phyloP scores from a whole-genome alignment of 1,284 basidiomycete genomes.

The Omphalotus olearius region DNA sequence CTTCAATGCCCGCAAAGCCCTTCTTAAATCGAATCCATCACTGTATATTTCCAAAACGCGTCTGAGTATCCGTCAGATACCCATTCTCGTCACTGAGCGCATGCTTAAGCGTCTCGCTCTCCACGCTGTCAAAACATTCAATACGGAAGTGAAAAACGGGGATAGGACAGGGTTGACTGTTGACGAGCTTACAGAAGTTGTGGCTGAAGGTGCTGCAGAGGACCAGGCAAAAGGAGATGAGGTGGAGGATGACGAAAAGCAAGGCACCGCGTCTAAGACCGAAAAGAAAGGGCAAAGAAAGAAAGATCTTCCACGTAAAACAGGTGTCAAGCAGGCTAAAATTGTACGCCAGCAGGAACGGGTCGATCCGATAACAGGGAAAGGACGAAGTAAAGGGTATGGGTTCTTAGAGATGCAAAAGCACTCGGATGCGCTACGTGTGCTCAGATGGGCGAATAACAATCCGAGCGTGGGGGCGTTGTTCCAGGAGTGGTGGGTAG shows the following conservation, averaged over 20 bases:
- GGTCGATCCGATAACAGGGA: slow-evolving; percentile 82
- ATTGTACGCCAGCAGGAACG: slow-evolving; percentile 86
- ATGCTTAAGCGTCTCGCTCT: slow-evolving; percentile 86
- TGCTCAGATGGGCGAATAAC: slow-evolving; percentile 93
- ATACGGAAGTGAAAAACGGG: slow-evolving; percentile 72
- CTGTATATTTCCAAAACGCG: slow-evolving; percentile 94
- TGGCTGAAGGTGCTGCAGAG: background rate
- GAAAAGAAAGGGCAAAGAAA: slow-evolving; percentile 21
- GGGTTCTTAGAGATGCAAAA: slow-evolving; percentile 91
- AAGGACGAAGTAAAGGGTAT: slow-evolving; percentile 88
- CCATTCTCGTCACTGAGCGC: slow-evolving; percentile 86
- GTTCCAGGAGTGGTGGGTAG: slow-evolving; percentile 80
- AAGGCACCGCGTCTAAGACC: background rate
- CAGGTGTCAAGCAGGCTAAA: slow-evolving; percentile 83
- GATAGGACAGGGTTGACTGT: slow-evolving; percentile 57
- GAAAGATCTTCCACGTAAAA: slow-evolving; percentile 37
- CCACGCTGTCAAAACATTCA: slow-evolving; percentile 78
- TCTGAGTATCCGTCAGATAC: slow-evolving; percentile 90
- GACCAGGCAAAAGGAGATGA: slow-evolving; percentile 23
- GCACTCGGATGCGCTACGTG: slow-evolving; percentile 88
- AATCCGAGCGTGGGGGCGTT: slow-evolving; percentile 64
- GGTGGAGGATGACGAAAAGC: slow-evolving; percentile 19
- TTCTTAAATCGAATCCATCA: slow-evolving; percentile 88
- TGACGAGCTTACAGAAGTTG: slow-evolving; percentile 58
- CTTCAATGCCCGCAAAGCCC: slow-evolving; percentile 75